Percentiles rank a stretch among this genome's conserved stretches.
These are phyloP conservation scores for Dictyostelium capitatum DNA, from an alignment of 78 protist genomes.

Conservation along the genomic window DNA sequence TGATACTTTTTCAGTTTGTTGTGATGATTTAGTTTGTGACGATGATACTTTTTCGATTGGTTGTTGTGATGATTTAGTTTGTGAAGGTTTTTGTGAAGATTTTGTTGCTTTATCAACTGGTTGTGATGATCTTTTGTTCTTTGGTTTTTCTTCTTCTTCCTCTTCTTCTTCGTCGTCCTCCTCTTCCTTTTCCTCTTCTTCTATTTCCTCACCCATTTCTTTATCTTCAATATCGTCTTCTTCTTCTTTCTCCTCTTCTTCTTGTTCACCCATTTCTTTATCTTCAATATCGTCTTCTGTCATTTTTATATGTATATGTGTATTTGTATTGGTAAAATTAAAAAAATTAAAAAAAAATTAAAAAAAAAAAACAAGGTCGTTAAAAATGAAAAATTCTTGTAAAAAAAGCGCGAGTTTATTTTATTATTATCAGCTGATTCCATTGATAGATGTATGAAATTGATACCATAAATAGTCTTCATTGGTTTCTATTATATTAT, in stretches of 20 bases:
- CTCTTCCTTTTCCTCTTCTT: not conserved
- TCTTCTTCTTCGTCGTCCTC: not conserved
- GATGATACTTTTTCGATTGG: not conserved
- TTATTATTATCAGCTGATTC: not conserved
- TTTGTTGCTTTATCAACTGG: not conserved
- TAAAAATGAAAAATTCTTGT: not conserved
- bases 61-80: not conserved
- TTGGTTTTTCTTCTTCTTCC: not conserved
- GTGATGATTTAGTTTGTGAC: not conserved
- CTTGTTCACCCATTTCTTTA: constrained; percentile 7
- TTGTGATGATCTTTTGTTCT: not conserved
- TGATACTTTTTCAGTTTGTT: not conserved
- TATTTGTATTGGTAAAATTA: not conserved
- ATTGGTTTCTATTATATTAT: not conserved
- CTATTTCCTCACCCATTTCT: not conserved
- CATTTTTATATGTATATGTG: not conserved
- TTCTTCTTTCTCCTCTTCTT: not conserved
- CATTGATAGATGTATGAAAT: not conserved
- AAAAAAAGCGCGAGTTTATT: not conserved
- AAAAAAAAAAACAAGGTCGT: not conserved
- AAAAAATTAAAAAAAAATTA: not conserved
- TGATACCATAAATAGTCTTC: constrained; percentile 10
- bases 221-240: not conserved
- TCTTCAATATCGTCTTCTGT: not conserved
- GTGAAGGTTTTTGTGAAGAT: not conserved